These are phyloP conservation scores for Zygosaccharomyces kombuchaensis DNA, from an alignment of 805 yeast genomes.

Conservation along the genomic window DNA sequence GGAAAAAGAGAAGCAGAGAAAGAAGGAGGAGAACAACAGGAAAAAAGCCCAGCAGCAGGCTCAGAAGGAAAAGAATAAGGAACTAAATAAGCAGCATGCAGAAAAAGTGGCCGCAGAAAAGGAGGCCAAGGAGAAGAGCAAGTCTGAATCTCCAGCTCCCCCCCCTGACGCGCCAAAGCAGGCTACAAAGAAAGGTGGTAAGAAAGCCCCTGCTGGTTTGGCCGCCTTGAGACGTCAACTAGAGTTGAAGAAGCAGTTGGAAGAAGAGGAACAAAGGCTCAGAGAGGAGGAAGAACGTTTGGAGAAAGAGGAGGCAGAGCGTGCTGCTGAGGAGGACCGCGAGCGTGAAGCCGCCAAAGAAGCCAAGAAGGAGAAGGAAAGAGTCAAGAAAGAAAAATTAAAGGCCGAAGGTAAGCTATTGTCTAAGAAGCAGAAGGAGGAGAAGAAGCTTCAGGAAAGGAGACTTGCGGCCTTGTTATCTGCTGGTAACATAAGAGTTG, in stretches of 20 bases:
- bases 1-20: conserved; percentile 82
- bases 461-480: conserved; percentile 83
- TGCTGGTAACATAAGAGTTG: conserved; percentile 66
- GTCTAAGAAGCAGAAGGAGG: conserved; percentile 94
- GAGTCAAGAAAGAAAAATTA: conserved; percentile 79
- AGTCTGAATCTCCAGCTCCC: conserved; percentile 36
- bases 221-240: conserved; percentile 88
- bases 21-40: conserved; percentile 84
- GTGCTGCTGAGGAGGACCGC: conserved; percentile 39
- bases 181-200: conserved; percentile 49
- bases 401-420: conserved; percentile 93
- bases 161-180: conserved; percentile 32
- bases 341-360: conserved; percentile 54
- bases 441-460: conserved; percentile 76
- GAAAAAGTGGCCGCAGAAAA: conserved; percentile 34
- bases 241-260: conserved; percentile 81
- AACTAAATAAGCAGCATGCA: conserved; percentile 39
- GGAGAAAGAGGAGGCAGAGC: conserved; percentile 48
- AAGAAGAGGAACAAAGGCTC: conserved; percentile 70
- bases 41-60: conserved; percentile 72
- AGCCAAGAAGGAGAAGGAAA: conserved; percentile 82
- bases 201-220: conserved; percentile 84
- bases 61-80: conserved; percentile 53
- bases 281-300: conserved; percentile 70
- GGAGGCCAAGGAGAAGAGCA: conserved; percentile 34